A percentile compares a stretch with the other conserved stretches of the same genome.
These are phyloP conservation scores for Solanum hybrid DNA, from an alignment of 305 asterid species.

Conservation along the genomic window DNA sequence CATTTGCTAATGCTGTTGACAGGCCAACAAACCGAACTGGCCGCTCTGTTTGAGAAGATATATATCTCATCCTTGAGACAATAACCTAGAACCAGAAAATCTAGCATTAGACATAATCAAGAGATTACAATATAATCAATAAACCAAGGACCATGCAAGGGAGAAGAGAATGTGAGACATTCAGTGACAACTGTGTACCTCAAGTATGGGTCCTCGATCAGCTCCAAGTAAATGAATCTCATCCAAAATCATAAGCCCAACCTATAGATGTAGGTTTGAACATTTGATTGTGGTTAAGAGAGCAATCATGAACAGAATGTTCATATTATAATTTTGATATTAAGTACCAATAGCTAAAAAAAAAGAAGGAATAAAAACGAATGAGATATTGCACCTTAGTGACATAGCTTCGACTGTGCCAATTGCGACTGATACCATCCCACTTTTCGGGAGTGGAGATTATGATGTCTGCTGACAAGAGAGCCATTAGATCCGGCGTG, in stretches of 20 bases:
- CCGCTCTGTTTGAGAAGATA: constrained; percentile 96
- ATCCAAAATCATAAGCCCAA: constrained; percentile 93
- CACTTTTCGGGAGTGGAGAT: constrained; percentile 98
- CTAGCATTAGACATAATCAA: constrained; percentile 3
- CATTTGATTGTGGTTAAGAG: constrained; percentile 1
- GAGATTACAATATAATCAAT: not conserved
- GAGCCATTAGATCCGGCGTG: constrained; percentile 84
- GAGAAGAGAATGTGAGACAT: not conserved
- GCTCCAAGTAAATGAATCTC: constrained; percentile 99
- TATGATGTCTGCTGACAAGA: constrained; percentile 83
- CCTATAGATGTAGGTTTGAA: constrained; percentile 35
- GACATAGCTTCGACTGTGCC: constrained; percentile 94
- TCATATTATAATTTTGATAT: not conserved
- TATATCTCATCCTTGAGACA: constrained; percentile 98
- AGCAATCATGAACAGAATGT: not conserved
- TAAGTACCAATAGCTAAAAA: not conserved
- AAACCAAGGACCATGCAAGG: not conserved
- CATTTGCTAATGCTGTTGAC: constrained; percentile 98
- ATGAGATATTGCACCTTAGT: constrained; percentile 48
- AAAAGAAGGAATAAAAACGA: not conserved
- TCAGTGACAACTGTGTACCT: constrained; percentile 36
- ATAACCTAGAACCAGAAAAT: constrained; percentile 55
- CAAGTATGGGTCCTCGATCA: constrained; percentile 99
- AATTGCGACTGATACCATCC: constrained; percentile 99
- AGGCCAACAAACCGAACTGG: constrained; percentile 89